Evolutionary conservation across 805 yeast species (phyloP).

Genomic region (Saccharomycopsis lassenensis): DNA sequence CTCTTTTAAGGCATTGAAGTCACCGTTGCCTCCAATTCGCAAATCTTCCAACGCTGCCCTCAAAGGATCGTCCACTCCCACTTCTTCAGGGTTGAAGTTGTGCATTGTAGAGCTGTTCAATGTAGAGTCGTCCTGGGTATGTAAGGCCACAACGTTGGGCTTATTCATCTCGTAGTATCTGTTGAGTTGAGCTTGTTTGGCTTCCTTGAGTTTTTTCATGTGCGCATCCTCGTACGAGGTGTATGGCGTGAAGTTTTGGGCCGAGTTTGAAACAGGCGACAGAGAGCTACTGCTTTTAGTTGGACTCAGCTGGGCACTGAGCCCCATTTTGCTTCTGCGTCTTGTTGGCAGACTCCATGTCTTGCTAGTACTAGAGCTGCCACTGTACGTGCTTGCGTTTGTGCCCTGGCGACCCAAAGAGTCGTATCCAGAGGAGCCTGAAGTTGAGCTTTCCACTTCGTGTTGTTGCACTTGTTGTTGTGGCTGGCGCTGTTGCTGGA

Average conservation of each 20-base stretch:
- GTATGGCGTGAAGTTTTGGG: not conserved
- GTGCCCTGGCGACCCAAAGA: constrained; percentile 19
- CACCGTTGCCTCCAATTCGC: constrained; percentile 33
- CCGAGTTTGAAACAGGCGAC: too few relatives aligned
- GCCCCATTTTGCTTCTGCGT: constrained; percentile 26
- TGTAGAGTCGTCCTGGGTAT: constrained; percentile 14
- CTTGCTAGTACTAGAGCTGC: constrained; percentile 18
- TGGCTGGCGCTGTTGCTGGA: not conserved
- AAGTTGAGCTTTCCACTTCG: too few relatives aligned
- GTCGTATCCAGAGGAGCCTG: constrained; percentile 9
- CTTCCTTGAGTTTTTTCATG: not conserved
- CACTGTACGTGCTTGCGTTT: constrained; percentile 19
- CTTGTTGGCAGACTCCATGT: constrained; percentile 36
- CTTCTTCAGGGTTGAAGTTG: constrained; percentile 17
- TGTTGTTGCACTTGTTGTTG: too few relatives aligned
- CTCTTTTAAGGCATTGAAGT: constrained; percentile 28
- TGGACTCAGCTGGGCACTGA: constrained; percentile 8
- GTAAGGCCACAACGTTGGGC: not conserved
- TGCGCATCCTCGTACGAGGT: not conserved
- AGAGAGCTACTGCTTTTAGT: too few relatives aligned
- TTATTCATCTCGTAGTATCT: constrained; percentile 6
- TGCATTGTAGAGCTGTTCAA: constrained; percentile 17
- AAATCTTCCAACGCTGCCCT: constrained; percentile 41
- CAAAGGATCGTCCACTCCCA: constrained; percentile 33
- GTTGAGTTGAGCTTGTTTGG: constrained; percentile 8